phyloP scores from a whole-genome alignment of 2,329 filamentous ascomycete species.

The Diaporthe helianthi region DNA sequence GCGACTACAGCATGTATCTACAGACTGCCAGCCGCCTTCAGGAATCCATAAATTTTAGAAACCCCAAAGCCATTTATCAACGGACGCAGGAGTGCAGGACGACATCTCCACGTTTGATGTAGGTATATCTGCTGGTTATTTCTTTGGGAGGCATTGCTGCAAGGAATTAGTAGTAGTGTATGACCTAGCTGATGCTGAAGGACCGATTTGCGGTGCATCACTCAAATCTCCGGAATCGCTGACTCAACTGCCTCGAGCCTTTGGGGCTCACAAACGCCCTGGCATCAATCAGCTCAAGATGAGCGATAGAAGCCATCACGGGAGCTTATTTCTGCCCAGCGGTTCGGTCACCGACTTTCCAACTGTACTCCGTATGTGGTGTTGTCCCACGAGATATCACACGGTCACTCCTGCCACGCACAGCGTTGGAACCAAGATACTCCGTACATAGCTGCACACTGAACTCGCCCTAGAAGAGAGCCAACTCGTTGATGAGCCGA shows the following conservation, averaged over 20 bases:
- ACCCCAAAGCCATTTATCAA: neutral
- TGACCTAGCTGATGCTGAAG: no score
- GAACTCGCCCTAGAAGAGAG: neutral
- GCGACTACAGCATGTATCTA: neutral
- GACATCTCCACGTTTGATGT: neutral
- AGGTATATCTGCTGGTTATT: neutral
- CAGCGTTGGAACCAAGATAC: neutral
- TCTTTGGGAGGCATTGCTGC: neutral
- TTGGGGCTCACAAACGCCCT: neutral
- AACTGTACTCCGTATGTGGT: no score
- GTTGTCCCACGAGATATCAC: neutral
- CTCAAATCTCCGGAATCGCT: neutral
- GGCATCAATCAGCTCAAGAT: neutral
- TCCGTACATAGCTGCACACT: neutral
- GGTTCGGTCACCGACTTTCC: slow-evolving; percentile 6
- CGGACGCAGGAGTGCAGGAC: neutral
- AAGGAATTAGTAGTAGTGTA: no score
- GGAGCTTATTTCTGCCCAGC: neutral
- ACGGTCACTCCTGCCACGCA: neutral
- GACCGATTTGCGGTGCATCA: neutral
- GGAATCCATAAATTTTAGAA: neutral
- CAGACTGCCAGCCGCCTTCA: neutral
- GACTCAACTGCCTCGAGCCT: neutral
- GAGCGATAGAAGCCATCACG: neutral
- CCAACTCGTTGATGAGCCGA: neutral